Evolutionary conservation across 768 basidiomycete genomes (phyloP), one percentile per base, ranked within the genome.

Genomic region (Suillus americanus): DNA sequence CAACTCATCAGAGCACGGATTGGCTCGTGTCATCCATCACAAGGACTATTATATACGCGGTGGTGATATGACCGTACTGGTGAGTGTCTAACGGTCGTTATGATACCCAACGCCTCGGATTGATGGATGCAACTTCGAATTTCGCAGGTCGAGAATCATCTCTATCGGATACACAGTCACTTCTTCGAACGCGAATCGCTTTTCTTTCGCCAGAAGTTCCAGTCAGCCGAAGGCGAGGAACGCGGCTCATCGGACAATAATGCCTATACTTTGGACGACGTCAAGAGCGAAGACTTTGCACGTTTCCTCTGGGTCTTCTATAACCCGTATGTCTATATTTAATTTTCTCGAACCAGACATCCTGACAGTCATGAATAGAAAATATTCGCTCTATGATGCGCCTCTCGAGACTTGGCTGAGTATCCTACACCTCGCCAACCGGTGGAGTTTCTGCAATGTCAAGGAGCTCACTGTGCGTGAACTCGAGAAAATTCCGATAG

Each of bases 281-380:
- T 79, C 12, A 79, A 78, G 30, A 76, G 79, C 0, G 74, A 77
- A 5, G 85, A 87, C 25, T 86, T 89, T 61, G 78, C 81, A 18
- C 81, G 81, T 0, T 83, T 89, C 54, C 72, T 87, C 0, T 88
- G 84, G 84, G 81, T 89, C 0, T 86, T 89, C 57, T 89, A 89
- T 60, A 87, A 88, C 61, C 78, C 81, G 88, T 89, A 65, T 62
- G 85, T 78, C 41, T 8, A 37, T 23, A 59, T 57, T 2, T 20
- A 1, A n/a, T 7, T 23, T 60, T 13, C 12, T 62, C 2, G 12
- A 28, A 7, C 38, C 43, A 35, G 46, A 20, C 30, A 20, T 18
- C 40, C 60, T 46, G 23, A 65, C 62, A 4, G 65, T 62, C 41
- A 23, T 56, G 40, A 50, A 33, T 64, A 79, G 78, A 5, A 75